These are phyloP conservation scores for Psilocybe subaeruginosa DNA, from an alignment of 768 basidiomycete species.

Conservation along the genomic window DNA sequence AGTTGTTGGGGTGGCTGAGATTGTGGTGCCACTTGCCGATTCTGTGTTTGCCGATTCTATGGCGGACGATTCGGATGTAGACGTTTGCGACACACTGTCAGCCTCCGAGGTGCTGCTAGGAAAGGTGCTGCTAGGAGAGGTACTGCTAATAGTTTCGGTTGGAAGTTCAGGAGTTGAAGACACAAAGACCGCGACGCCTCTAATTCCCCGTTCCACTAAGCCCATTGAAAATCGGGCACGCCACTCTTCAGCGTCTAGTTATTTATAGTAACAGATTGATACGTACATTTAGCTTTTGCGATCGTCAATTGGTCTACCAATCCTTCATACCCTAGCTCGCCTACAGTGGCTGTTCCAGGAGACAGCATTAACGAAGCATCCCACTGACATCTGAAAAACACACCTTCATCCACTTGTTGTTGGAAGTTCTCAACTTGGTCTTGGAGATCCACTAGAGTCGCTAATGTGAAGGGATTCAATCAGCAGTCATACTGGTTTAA, in stretches of 20 bases:
- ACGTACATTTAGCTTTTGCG: slow-evolving; percentile 14
- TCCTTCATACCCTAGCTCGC: slow-evolving; percentile 3
- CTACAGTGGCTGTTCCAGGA: slow-evolving; percentile 9
- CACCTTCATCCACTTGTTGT: slow-evolving; percentile 18
- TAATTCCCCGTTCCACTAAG: slow-evolving; percentile 16
- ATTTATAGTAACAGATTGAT: background rate
- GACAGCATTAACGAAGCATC: background rate
- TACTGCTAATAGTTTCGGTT: background rate
- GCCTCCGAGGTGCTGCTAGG: no score
- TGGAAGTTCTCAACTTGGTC: slow-evolving; percentile 24
- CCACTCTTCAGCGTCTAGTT: background rate
- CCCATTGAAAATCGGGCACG: background rate
- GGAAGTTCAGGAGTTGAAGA: background rate
- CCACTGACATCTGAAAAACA: background rate
- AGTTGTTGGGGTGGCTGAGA: background rate
- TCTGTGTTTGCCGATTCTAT: background rate
- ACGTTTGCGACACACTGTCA: background rate
- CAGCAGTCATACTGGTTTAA: background rate
- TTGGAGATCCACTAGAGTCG: slow-evolving; percentile 23
- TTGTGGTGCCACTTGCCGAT: slow-evolving; percentile 6
- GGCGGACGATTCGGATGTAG: background rate
- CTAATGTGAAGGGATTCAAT: slow-evolving; percentile 1
- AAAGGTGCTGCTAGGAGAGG: background rate
- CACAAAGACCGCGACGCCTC: slow-evolving; percentile 17
- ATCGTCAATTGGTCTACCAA: slow-evolving; percentile 5